These are phyloP conservation scores for Phytophthora brassicae DNA, from an alignment of 352 stramenopile species.

Conservation along the genomic window DNA sequence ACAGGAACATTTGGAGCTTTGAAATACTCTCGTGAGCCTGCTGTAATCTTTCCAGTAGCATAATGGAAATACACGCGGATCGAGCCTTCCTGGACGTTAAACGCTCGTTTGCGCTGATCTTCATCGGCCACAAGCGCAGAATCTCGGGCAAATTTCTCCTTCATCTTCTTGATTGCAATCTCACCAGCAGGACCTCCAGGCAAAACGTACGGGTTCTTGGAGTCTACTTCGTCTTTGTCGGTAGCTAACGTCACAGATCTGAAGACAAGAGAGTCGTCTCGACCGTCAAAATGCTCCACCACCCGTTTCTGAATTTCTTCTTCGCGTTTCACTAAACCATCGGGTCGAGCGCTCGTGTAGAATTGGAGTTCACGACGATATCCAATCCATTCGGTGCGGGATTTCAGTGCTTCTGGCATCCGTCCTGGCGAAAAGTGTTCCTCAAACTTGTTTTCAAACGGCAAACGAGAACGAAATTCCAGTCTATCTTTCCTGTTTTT, in stretches of 20 bases:
- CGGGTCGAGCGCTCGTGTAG: constrained; percentile 88
- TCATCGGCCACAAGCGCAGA: constrained; percentile 48
- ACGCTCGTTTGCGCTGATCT: constrained; percentile 90
- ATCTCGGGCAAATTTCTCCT: constrained; percentile 90
- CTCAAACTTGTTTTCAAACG: constrained; percentile 86
- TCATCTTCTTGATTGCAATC: constrained; percentile 92
- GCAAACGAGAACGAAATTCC: constrained; percentile 69
- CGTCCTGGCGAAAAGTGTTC: constrained; percentile 79
- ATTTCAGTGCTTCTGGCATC: constrained; percentile 71
- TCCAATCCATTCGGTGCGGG: constrained; percentile 87
- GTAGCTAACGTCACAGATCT: constrained; percentile 77
- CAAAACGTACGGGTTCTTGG: constrained; percentile 79
- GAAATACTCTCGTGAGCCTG: constrained; percentile 74
- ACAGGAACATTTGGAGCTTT: constrained; percentile 72
- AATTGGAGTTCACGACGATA: constrained; percentile 89
- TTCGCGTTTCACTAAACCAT: constrained; percentile 84
- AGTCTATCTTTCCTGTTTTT: constrained; percentile 91
- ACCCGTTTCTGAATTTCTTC: constrained; percentile 90
- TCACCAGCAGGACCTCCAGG: constrained; percentile 70
- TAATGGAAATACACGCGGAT: constrained; percentile 93
- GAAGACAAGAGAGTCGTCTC: constrained; percentile 86
- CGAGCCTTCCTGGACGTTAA: constrained; percentile 89
- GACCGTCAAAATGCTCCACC: constrained; percentile 82
- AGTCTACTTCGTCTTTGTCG: constrained; percentile 77
- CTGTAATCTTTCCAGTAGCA: constrained; percentile 90